Base-by-base conservation (phyloP, 768 basidiomycete species). In the Tulasnella sp. region DNA sequence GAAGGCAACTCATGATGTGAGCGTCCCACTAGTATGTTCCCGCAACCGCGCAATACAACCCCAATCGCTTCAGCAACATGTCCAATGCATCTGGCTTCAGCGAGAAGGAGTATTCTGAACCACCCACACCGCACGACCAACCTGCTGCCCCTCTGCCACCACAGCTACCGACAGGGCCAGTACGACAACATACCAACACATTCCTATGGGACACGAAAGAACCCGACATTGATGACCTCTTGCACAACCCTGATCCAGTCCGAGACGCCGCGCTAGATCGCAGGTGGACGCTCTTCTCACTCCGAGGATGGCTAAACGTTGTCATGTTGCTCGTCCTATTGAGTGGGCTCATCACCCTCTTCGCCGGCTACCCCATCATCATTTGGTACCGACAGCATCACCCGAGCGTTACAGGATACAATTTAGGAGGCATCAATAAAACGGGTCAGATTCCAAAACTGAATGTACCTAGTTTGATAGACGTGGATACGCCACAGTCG, bases 331-430 rank as follows among this genome's bases (percentile, higher is more conserved):
- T 89, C 64, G 54, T 88, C 58, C 76, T 97, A 60, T 71, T 85
- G 31, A 63, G 75, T 5, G 83, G 80, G 29, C 74, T 96, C 49
- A 70, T 96, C 63, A 79, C 77, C 17, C 78, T 97, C 15, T 97
- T 96, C 65, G 85, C 84, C 19, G 92, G 86, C 30, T 96, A 88
- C 66, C 94, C 94, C 11, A 82, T 96, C 67, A 80, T 91, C 60
- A 73, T 76, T 52, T 79, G 78, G 63, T 69, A 68, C 60, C 21
- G 27, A 21, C 21, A 46, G 8, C 15, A 34, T 9, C 49, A 64
- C 4, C 61, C 62, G 0, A 63, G 30, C 12, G 66, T 64, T 17
- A 60, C 65, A 4, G 86, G 86, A 9, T 92, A 82, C 71, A 93
- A 93, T 68, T 75, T 93, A n/a, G 93, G 92, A 19, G 87, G 87